Evolutionary conservation across 805 yeast genomes (phyloP).

Genomic region (Spathaspora arborariae): DNA sequence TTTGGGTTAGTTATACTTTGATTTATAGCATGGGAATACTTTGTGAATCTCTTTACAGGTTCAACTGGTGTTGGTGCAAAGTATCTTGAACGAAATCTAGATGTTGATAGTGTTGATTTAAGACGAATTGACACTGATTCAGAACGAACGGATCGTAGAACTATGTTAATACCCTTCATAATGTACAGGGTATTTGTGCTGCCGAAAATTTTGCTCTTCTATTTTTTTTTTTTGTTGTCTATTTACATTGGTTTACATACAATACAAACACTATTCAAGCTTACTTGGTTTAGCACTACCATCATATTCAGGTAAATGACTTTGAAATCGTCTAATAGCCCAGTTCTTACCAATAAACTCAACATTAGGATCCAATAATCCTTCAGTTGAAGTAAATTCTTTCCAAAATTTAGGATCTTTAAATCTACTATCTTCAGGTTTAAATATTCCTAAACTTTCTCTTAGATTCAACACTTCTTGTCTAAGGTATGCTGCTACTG

Average conservation of each 20-base stretch:
- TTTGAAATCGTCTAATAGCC: constrained; percentile 74
- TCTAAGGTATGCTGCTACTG: constrained; percentile 67
- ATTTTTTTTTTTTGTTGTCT: background rate
- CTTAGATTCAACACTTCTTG: constrained; percentile 51
- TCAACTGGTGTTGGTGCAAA: background rate
- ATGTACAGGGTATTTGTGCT: background rate
- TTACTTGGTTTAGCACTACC: constrained; percentile 4
- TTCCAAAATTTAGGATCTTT: constrained; percentile 74
- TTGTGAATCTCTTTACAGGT: background rate
- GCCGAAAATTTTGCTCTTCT: background rate
- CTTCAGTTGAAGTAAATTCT: constrained; percentile 58
- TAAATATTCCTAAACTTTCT: constrained; percentile 38
- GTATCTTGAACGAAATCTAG: background rate
- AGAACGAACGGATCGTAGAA: background rate
- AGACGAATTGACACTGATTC: background rate
- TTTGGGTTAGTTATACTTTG: background rate
- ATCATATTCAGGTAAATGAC: constrained; percentile 34
- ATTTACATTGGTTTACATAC: background rate
- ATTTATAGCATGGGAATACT: background rate
- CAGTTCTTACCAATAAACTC: constrained; percentile 76
- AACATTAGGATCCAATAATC: constrained; percentile 63
- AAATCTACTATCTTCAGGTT: constrained; percentile 67
- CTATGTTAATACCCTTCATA: background rate
- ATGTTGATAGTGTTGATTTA: background rate
- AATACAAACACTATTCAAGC: background rate